Evolutionary conservation across 257 asterid genomes (phyloP), one percentile per base, ranked within the genome.

Genomic region (Catharanthus roseus): DNA sequence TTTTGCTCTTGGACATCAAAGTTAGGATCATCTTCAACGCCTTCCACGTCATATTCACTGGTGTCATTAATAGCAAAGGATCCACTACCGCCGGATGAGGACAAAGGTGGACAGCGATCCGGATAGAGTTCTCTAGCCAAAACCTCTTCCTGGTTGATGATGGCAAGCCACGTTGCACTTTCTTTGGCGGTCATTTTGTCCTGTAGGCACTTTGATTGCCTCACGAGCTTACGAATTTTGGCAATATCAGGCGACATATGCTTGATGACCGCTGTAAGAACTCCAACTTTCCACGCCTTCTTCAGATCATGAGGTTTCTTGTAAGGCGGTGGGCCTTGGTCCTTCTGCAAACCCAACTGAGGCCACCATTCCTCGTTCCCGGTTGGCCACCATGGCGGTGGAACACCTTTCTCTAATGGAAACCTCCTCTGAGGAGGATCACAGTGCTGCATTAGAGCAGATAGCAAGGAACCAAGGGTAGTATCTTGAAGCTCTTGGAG

Each of bases 381-480:
- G 2, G 72, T 84, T 2, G 96, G 97, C 97, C 97, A 92, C 97
- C 97, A 89, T 4, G 97, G 97, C 0, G 97, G 97, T 0, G 96
- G 72, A 34, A 88, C 86, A 0, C 97, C 97, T 67, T 88, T 92
- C 82, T 92, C 97, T 61, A 92, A 78, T 0, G 96, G 97, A 72
- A 88, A 92, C 75, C 96, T 83, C 72, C 97, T 82, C 83, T 92
- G 97, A 21, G 97, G 97, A 5, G 96, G 98, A 61, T 88, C 88
- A 16, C 98, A 92, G 72, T 90, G 98, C 75, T 89, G 96, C 96
- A 92, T 92, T 13, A 92, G 82, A 38, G 97, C 95, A 0, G 97
- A 92, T 13, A 92, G 65, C 66, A 91, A 75, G 0, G 97, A 91
- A 1, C 97, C 97, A 18, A 91, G 91, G 0, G 96, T 91, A 0